Evolutionary conservation across 371 early-diverging fungal genomes (phyloP).

Genomic region (Mucor saturninus): DNA sequence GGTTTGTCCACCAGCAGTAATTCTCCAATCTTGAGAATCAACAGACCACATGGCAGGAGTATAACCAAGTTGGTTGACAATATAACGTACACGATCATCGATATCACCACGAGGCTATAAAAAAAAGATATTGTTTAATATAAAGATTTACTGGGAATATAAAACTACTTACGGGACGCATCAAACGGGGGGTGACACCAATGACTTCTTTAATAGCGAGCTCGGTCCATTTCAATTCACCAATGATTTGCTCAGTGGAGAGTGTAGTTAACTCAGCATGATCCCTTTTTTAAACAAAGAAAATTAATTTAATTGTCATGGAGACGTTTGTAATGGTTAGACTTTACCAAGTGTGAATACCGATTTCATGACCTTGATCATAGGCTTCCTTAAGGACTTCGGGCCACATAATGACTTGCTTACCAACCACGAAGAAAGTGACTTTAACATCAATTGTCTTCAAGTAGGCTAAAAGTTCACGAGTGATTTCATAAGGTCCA

Average conservation of each 20-base stretch:
- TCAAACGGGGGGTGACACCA: conserved; percentile 65
- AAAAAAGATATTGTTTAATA: neutral
- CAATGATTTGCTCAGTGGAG: conserved; percentile 62
- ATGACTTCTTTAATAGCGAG: conserved; percentile 61
- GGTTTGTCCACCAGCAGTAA: conserved; percentile 33
- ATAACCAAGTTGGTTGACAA: conserved; percentile 48
- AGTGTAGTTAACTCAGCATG: conserved; percentile 66
- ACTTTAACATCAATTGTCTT: conserved; percentile 41
- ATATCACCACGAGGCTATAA: conserved; percentile 54
- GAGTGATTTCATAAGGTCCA: conserved; percentile 42
- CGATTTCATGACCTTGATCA: conserved; percentile 59
- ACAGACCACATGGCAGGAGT: conserved; percentile 54
- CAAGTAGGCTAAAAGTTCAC: conserved; percentile 40
- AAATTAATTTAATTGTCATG: neutral
- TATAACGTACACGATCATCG: conserved; percentile 58
- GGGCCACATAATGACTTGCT: conserved; percentile 51
- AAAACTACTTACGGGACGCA: conserved; percentile 53
- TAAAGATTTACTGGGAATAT: neutral
- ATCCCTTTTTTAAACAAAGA: conserved; percentile 35
- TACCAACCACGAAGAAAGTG: conserved; percentile 61
- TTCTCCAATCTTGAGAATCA: conserved; percentile 56
- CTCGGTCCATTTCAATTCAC: conserved; percentile 66
- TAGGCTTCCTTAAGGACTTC: conserved; percentile 44
- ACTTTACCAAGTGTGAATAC: conserved; percentile 56
- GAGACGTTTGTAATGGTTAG: neutral